Base-by-base conservation (phyloP, 192 early-diverging fungal genomes). In the Pecoramyces ruminantium region DNA sequence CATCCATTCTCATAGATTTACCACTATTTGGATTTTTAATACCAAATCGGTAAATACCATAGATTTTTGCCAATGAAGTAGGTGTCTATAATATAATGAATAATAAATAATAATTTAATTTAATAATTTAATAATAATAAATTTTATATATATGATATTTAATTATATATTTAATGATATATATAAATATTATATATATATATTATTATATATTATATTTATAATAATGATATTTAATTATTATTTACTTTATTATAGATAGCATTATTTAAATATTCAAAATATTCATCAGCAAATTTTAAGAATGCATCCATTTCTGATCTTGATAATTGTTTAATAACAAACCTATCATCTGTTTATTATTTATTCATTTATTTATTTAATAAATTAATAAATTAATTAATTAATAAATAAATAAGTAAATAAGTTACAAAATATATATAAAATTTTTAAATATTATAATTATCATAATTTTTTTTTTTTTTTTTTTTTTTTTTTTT, bases 211-310 rank as follows among this genome's bases (percentile, higher is more conserved):
- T n/a, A n/a, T n/a, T n/a, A n/a, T n/a, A n/a, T n/a, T n/a, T n/a
- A n/a, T n/a, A n/a, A n/a, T n/a, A n/a, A n/a, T 34, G 11, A 11
- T 34, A 34, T 34, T 34, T 6, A 6, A 3, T 34, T 11, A 6
- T 34, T 34, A 34, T 42, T 51, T 83, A 93, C 93, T 83, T 93
- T 89, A 81, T 93, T 89, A 81, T 92, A 95, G 39, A 94, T 89
- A 16, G 93, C 92, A 80, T 94, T 87, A 27, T 93, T 89, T 88
- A 96, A 88, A 80, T 93, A 95, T 82, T 92, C 88, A 82, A 98
- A 97, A 82, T 98, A 98, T 42, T 89, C 89, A 13, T 96, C 95
- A 6, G 96, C 95, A 89, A 97, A 96, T 81, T 93, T 91, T 29
- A 92, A 84, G 79, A 98, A 93, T 0, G 95, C 94, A 78, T 96